Conservation (phyloP, 768 basidiomycete species). For the Ramaria rubella region DNA sequence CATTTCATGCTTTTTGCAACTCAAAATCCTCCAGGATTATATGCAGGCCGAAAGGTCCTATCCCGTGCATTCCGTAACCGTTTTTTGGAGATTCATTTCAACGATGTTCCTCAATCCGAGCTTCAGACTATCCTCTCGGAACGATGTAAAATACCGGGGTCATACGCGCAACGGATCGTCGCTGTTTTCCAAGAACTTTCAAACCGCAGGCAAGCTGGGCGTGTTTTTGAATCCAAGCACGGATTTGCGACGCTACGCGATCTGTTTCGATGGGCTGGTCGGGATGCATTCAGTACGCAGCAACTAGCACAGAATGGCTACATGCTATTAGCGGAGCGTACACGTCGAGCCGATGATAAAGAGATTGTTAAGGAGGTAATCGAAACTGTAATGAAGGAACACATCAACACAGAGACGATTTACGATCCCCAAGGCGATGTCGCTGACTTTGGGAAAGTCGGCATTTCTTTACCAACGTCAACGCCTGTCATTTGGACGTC, state of each 20-base stretch:
- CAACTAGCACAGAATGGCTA: constrained; percentile 94
- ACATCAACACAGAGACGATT: constrained; percentile 62
- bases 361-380: constrained; percentile 86
- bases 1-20: constrained; percentile 98
- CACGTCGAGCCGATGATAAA: constrained; percentile 81
- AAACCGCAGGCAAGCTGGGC: constrained; percentile 79
- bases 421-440: constrained; percentile 50
- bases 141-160: constrained; percentile 87
- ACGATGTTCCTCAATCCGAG: constrained; percentile 91
- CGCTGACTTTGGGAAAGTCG: constrained; percentile 40
- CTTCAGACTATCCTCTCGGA: constrained; percentile 92
- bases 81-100: constrained; percentile 95
- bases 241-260: constrained; percentile 96
- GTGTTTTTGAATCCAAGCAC: constrained; percentile 96
- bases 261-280: constrained; percentile 92
- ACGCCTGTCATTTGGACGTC: constrained; percentile 80
- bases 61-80: constrained; percentile 96
- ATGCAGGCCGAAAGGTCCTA: constrained; percentile 89
- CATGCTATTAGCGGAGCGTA: constrained; percentile 92
- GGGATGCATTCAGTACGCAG: constrained; percentile 84
- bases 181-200: constrained; percentile 89
- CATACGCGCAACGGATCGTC: constrained; percentile 87
- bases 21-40: constrained; percentile 94
- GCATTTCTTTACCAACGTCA: constrained; percentile 43
- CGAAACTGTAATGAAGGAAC: constrained; percentile 82